Base-by-base conservation (phyloP, 2,329 filamentous ascomycete species). In the Waltergamsia citrina region DNA sequence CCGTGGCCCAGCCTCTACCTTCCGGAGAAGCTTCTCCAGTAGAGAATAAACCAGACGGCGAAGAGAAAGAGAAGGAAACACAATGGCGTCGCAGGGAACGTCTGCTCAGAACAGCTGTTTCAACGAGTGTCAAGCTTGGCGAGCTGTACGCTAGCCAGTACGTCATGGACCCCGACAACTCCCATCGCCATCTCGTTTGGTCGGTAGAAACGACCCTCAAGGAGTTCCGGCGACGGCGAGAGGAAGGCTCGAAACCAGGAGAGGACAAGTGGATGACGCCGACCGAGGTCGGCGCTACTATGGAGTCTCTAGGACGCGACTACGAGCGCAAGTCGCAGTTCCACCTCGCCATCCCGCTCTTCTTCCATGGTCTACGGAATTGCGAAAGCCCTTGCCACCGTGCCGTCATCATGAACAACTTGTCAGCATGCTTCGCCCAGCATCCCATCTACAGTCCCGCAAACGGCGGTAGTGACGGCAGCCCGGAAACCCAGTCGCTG, bases 361-460 rank as follows among this genome's bases (percentile, higher is more conserved):
- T 88, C 53, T 75, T 95, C 47, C 86, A 93, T 50, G 85, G 88
- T 6, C 66, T 94, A 22, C 71, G 78, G 14, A 59, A 92, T 29
- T 80, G 52, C 69, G 75, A 59, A 16, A 60, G 62, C 18, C 70
- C 67, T 20, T 95, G 88, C 53, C 87, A 94, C 53, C 78, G 81
- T 33, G 81, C 85, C 19, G 69, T 88, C 11, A 65, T 95, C 51
- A 93, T 90, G 84, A 88, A 87, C 62, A 90, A 90, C 53, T 69
- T 90, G 38, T 74, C 84, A 7, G 77, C 74, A 23, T 78, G 76
- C 29, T 75, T 90, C 40, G 80, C 79, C 3, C 82, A 85, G 54
- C 81, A 79, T 40, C 70, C 70, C 7, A 44, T 68, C 34, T 54
- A 56, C 34, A 40, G 52, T 14, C 47, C 56, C 5, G 32, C 33